Percentiles rank a stretch among this genome's conserved stretches.
Conservation (phyloP, 345 rosid genomes). For the Clausena lansium region DNA sequence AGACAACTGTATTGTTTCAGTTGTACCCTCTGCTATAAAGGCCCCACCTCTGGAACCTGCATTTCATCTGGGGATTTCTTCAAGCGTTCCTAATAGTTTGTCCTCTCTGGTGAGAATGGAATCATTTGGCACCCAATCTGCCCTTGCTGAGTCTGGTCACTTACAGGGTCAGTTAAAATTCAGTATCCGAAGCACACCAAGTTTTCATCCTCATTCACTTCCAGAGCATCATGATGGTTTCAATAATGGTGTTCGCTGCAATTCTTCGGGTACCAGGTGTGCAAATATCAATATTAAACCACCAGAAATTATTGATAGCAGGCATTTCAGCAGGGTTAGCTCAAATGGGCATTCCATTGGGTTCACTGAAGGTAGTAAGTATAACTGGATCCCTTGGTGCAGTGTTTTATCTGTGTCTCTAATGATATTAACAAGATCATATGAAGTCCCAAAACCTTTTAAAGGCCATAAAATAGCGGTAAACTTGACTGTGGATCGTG, state of each 20-base stretch:
- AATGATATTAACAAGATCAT: too few relatives aligned
- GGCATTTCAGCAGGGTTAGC: conserved; percentile 29
- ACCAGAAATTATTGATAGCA: conserved; percentile 37
- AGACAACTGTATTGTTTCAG: conserved; percentile 32
- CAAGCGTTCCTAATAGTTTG: conserved; percentile 43
- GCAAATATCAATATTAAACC: conserved; percentile 31
- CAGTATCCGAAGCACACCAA: conserved; percentile 29
- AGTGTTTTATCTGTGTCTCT: conserved; percentile 6
- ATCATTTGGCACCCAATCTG: conserved; percentile 32
- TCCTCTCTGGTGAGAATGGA: conserved; percentile 41
- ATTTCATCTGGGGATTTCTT: conserved; percentile 40
- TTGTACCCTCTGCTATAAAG: conserved; percentile 25
- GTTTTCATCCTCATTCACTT: conserved; percentile 46
- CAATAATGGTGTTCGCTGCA: conserved; percentile 23
- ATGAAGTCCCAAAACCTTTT: background rate
- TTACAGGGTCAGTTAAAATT: conserved; percentile 31
- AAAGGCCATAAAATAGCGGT: background rate
- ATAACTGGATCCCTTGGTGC: conserved; percentile 14
- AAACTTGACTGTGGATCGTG: background rate
- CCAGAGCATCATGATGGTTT: conserved; percentile 51
- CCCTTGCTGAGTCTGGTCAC: conserved; percentile 27
- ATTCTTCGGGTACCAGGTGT: conserved; percentile 24
- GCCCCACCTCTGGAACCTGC: conserved; percentile 31
- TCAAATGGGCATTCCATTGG: conserved; percentile 43
- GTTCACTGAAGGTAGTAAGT: conserved; percentile 45